A percentile compares a stretch with the other conserved stretches of the same genome.
These are phyloP conservation scores for Puccinia horiana DNA, from an alignment of 1,284 basidiomycete genomes.

Conservation along the genomic window DNA sequence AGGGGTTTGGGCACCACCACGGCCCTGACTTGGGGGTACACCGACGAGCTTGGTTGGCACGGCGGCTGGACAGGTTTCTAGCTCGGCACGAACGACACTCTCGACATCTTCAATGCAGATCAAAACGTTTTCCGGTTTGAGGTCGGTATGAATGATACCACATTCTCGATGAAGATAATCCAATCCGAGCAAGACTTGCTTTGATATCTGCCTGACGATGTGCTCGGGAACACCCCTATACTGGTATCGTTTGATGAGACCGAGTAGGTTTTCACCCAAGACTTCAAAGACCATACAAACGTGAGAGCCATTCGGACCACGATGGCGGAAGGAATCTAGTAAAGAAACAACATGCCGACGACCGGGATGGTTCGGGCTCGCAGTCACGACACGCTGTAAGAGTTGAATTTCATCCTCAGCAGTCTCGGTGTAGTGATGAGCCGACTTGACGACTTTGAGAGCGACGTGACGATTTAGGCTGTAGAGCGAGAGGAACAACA, in stretches of 20 bases:
- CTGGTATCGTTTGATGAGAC: constrained; percentile 92
- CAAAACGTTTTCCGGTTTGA: constrained; percentile 97
- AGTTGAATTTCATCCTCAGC: constrained; percentile 98
- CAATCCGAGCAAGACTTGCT: constrained; percentile 89
- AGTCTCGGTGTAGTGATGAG: constrained; percentile 94
- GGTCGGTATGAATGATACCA: constrained; percentile 84
- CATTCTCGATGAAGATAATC: constrained; percentile 98
- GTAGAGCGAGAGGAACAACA: constrained; percentile 52
- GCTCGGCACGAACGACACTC: constrained; percentile 82
- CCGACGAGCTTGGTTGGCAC: constrained; percentile 68
- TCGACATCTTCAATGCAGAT: constrained; percentile 98
- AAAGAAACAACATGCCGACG: constrained; percentile 76
- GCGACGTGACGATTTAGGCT: constrained; percentile 94
- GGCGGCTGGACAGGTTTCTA: constrained; percentile 66
- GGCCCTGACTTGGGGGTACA: constrained; percentile 88
- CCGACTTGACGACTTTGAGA: constrained; percentile 98
- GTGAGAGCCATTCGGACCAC: constrained; percentile 95
- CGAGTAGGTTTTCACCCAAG: constrained; percentile 94
- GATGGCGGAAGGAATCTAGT: constrained; percentile 94
- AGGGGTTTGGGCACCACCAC: constrained; percentile 94
- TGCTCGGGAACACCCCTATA: constrained; percentile 93
- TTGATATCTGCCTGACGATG: constrained; percentile 93
- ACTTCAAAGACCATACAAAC: constrained; percentile 99
- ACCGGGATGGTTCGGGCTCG: constrained; percentile 65
- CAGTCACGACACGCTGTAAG: constrained; percentile 87